Evolutionary conservation across 257 asterid genomes (phyloP).

Genomic region (Solanum bulbocastanum): DNA sequence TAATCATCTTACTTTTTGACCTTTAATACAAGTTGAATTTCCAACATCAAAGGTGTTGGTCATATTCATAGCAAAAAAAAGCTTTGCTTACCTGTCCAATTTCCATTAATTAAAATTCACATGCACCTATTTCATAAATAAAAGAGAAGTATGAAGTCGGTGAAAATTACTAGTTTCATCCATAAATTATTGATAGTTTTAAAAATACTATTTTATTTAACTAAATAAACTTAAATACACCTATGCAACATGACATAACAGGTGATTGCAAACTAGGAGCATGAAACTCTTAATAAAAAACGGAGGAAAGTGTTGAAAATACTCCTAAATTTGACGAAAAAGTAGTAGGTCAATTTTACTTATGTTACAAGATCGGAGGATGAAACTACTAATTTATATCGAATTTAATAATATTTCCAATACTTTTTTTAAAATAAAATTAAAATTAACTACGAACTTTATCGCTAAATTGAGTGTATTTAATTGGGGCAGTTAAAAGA

Average conservation of each 20-base stretch:
- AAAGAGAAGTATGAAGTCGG: not conserved
- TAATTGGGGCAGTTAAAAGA: not conserved
- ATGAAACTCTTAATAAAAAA: not conserved
- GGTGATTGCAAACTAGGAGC: fast-evolving
- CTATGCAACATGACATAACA: too few relatives aligned
- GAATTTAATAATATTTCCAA: too few relatives aligned
- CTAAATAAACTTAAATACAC: fast-evolving
- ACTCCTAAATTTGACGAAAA: too few relatives aligned
- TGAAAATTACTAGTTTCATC: too few relatives aligned
- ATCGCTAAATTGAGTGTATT: too few relatives aligned
- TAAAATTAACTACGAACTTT: too few relatives aligned
- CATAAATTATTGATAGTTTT: too few relatives aligned
- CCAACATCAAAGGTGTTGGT: not conserved
- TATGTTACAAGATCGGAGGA: too few relatives aligned
- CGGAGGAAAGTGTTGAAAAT: too few relatives aligned
- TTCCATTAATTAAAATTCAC: not conserved
- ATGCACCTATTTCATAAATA: not conserved
- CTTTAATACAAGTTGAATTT: not conserved
- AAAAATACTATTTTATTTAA: too few relatives aligned
- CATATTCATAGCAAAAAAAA: not conserved
- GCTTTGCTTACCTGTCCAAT: not conserved
- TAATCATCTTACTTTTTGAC: not conserved
- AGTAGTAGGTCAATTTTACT: too few relatives aligned
- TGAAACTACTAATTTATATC: too few relatives aligned
- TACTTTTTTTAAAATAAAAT: not conserved